Base-by-base conservation (phyloP, 805 yeast species). In the Zygosaccharomyces pseudorouxii region DNA sequence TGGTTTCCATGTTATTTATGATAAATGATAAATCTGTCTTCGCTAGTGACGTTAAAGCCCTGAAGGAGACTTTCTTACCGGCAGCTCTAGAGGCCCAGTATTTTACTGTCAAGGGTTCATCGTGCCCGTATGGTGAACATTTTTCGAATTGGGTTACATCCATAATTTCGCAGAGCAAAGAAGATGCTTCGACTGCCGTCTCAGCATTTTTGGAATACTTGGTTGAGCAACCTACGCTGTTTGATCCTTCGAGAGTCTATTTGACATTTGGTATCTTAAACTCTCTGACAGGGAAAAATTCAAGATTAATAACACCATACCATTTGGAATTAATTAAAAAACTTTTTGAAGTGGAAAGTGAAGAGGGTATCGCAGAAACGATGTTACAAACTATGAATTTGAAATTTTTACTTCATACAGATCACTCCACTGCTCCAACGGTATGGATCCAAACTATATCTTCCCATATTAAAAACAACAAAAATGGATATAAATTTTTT, bases 201-300 rank as follows among this genome's bases (percentile, higher is more conserved):
- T 20, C 46, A 10, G 40, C 28, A 46, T 49, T 77, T 54, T 62
- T 86, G 27, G 64, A 65, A 9, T 74, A 79, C 2, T 63, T 88
- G 37, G 72, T 68, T 22, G 73, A 73, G 7, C 60, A 73, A 18
- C 73, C 75, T 38, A 73, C 76, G 7, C 67, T 81, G 0, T 88
- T 79, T 67, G 95, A 82, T 53, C 88, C 89, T 3, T 79, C 89
- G 0, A 78, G 86, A 62, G 73, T 84, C 2, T 85, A 79, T 52
- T 60, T 84, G 3, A 56, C 80, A 0, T 61, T 70, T 25, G 95
- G 93, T 4, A 53, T 87, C 10, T 57, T 76, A 8, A 55, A 68
- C n/a, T 89, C 86, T 0, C 64, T 84, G 20, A 55, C 63, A 14
- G 62, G 57, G 7, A 31, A 38, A 1, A 42, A 3, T 16, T 46